Base-by-base conservation (phyloP, 805 yeast genomes). In the Saccharomycopsis vini region DNA sequence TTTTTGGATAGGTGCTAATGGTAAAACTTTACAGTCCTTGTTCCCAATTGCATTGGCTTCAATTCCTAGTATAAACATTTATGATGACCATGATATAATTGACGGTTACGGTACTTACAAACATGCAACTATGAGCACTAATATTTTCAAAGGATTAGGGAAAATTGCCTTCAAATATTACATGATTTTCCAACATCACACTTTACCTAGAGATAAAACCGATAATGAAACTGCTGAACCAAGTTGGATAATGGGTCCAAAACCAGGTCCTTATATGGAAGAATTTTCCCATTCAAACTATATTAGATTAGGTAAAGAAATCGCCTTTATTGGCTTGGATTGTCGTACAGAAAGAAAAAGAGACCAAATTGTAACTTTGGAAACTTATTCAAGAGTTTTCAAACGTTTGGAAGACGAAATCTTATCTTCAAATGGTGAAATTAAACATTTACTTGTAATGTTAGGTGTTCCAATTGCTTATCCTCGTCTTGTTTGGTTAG, bases 391-490 rank as follows among this genome's bases (percentile, higher is more conserved):
- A 3, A 46, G 57, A 3, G 66, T 84, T 1, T 90, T 87, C 55
- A 51, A 67, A 10, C 69, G 95, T 20, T 45, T 88, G 29, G 56
- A 63, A 30, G 44, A 61, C 5, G 96, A 87, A 58, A 56, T 84
- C 3, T 44, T 56, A 2, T 55, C 59, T 5, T 60, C 73, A 9
- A 67, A 75, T 4, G 72, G 72, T 3, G 73, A 73, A 16, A 69
- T 84, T 30, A 79, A 81, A 58, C 98, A 90, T 60, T 54, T 90
- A 32, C 64, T 84, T 52, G 75, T 92, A 1, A 69, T 90, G 77
- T 67, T 92, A 40, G 97, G 97, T 35, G 95, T 90, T 9, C 98
- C 98, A 2, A 86, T 92, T 46, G 83, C 92, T 35, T 90, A 90
- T 57, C 97, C 98, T 3, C 72, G 97, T 52, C 67, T 92, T 57